phyloP scores from a whole-genome alignment of 2,329 filamentous ascomycete species.

The Colletotrichum liriopes region DNA sequence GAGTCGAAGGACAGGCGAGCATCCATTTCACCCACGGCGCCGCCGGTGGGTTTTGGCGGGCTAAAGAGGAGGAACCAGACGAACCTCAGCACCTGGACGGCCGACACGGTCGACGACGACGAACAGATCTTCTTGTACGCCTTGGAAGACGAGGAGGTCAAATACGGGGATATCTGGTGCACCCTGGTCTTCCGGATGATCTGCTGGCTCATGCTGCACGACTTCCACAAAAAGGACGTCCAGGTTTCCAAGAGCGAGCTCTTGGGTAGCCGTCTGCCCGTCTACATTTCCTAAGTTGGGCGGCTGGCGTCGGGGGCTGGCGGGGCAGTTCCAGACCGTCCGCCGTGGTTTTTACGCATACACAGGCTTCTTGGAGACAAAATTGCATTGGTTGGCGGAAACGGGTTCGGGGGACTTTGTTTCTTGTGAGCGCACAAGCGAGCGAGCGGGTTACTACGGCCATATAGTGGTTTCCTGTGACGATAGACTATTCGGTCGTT shows the following conservation, averaged over 20 bases:
- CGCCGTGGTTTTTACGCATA: constrained; percentile 1
- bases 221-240: constrained; percentile 69
- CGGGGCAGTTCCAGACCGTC: neutral
- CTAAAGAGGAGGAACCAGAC: constrained; percentile 17
- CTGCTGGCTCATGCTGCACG: constrained; percentile 71
- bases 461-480: neutral
- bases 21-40: neutral
- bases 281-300: constrained; percentile 61
- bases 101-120: constrained; percentile 23
- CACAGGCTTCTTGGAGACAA: neutral
- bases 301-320: neutral
- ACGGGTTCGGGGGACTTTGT: neutral
- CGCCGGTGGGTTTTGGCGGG: neutral
- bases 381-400: neutral
- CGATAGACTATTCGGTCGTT: neutral
- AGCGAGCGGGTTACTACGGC: neutral
- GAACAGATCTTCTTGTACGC: neutral
- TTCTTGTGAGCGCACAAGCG: neutral
- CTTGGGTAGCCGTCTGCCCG: constrained; percentile 68
- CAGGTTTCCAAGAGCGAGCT: constrained; percentile 69
- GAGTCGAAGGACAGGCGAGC: constrained; percentile 48
- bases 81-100: constrained; percentile 9
- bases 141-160: constrained; percentile 6
- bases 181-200: constrained; percentile 71
- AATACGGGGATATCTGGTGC: constrained; percentile 67